Evolutionary conservation across 768 basidiomycete species (phyloP).

Genomic region (Psilocybe azurescens): DNA sequence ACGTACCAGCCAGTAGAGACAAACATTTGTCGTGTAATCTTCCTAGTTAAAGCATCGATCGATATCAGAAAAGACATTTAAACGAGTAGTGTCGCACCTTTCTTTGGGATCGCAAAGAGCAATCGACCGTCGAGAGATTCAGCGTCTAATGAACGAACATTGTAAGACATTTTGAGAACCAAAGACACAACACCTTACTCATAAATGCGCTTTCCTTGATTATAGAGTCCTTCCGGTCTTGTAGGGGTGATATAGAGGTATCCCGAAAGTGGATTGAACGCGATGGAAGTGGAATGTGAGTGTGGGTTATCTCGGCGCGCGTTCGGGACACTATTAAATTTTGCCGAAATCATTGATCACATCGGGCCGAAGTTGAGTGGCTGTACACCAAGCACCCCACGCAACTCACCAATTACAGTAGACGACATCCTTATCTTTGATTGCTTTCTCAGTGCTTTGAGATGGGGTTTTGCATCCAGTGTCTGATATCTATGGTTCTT

Average conservation of each 20-base stretch:
- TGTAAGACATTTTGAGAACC: neutral
- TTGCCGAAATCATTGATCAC: conserved; percentile 20
- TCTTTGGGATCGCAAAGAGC: conserved; percentile 97
- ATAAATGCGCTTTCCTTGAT: conserved; percentile 18
- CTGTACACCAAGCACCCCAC: conserved; percentile 13
- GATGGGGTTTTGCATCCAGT: neutral
- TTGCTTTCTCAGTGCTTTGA: neutral
- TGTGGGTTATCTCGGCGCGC: neutral
- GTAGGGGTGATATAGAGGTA: neutral
- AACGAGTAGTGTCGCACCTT: conserved; percentile 59
- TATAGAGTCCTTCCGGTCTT: neutral
- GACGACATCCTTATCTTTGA: neutral
- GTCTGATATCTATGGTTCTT: neutral
- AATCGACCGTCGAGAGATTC: conserved; percentile 84
- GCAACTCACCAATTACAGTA: conserved; percentile 9
- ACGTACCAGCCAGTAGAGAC: conserved; percentile 79
- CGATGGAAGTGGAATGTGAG: conserved; percentile 3
- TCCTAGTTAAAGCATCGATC: conserved; percentile 47
- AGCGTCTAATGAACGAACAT: conserved; percentile 48
- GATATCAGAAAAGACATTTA: conserved; percentile 10
- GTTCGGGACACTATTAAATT: conserved; percentile 16
- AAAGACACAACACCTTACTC: conserved; percentile 20
- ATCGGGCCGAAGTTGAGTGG: conserved; percentile 10
- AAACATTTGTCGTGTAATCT: conserved; percentile 91
- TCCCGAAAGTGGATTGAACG: neutral